Conservation (phyloP, 139 green algal genomes). For the Asterochloris sp. region DNA sequence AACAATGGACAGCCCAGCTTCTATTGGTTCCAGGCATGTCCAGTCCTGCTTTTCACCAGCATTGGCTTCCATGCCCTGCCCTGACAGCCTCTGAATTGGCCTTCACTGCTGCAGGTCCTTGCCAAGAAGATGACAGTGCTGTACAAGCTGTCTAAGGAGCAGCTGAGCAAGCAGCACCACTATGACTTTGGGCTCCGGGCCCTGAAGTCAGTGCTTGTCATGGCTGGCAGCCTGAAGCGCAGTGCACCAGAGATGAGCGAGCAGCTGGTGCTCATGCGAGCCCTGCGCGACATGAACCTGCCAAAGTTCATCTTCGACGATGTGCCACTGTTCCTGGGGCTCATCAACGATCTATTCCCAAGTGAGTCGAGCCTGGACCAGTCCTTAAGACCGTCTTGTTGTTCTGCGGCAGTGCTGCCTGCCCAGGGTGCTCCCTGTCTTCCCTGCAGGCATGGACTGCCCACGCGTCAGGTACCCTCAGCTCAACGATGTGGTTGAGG, state of each 20-base stretch:
- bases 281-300: slow-evolving; percentile 88
- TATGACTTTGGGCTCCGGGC: slow-evolving; percentile 86
- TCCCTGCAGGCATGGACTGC: slow-evolving; percentile 63
- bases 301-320: slow-evolving; percentile 90
- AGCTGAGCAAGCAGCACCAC: slow-evolving; percentile 84
- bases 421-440: background rate
- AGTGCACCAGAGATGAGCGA: slow-evolving; percentile 70
- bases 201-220: slow-evolving; percentile 81
- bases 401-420: background rate
- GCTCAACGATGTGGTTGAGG: slow-evolving; percentile 84
- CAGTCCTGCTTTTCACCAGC: too few relatives aligned
- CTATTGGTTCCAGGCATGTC: background rate
- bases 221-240: slow-evolving; percentile 81
- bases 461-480: slow-evolving; percentile 66
- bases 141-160: slow-evolving; percentile 79
- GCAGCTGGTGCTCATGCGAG: slow-evolving; percentile 79
- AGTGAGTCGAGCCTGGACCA: slow-evolving; percentile 2
- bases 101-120: slow-evolving; percentile 40
- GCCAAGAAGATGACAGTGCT: slow-evolving; percentile 90
- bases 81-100: background rate
- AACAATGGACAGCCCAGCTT: background rate
- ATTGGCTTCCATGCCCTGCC: background rate
- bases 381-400: background rate
- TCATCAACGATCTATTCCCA: slow-evolving; percentile 75
- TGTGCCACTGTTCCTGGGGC: slow-evolving; percentile 81